Evolutionary conservation across 2,329 filamentous ascomycete genomes (phyloP).

Genomic region (Cladorrhinum sp.): DNA sequence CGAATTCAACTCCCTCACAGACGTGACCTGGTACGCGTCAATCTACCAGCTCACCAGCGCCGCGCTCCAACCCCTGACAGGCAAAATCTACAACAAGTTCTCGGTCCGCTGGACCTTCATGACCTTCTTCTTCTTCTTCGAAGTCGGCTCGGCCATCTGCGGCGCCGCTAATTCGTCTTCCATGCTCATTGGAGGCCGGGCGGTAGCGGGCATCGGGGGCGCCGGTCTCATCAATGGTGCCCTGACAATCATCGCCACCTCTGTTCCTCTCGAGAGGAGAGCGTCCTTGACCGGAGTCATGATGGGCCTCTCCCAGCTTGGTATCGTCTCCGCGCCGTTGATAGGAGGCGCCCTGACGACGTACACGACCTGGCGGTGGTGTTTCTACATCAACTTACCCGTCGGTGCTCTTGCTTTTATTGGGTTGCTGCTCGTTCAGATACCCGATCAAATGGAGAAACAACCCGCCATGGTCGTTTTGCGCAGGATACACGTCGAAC

Average conservation of each 20-base stretch:
- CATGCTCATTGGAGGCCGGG: slow-evolving; percentile 55
- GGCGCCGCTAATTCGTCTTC: slow-evolving; percentile 45
- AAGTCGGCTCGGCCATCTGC: slow-evolving; percentile 55
- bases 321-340: slow-evolving; percentile 46
- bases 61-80: slow-evolving; percentile 24
- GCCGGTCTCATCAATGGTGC: slow-evolving; percentile 52
- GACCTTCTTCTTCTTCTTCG: slow-evolving; percentile 48
- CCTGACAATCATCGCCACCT: slow-evolving; percentile 47
- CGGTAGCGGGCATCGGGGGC: slow-evolving; percentile 51
- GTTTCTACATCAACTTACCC: slow-evolving; percentile 49
- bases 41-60: slow-evolving; percentile 28
- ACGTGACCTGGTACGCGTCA: slow-evolving; percentile 28
- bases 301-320: slow-evolving; percentile 39
- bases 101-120: slow-evolving; percentile 36
- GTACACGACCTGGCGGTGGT: slow-evolving; percentile 45
- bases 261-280: slow-evolving; percentile 40
- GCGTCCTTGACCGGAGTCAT: slow-evolving; percentile 25
- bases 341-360: slow-evolving; percentile 43
- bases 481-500: slow-evolving; percentile 31
- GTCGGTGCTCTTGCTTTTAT: slow-evolving; percentile 37
- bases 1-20: slow-evolving; percentile 27
- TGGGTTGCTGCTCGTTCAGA: slow-evolving; percentile 32
- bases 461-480: slow-evolving; percentile 27
- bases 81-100: slow-evolving; percentile 26
- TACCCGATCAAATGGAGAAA: slow-evolving; percentile 39